Percentiles rank a stretch among this genome's conserved stretches.
Evolutionary conservation across 306 rosid species (phyloP).

Genomic region (Vigna unguiculata): DNA sequence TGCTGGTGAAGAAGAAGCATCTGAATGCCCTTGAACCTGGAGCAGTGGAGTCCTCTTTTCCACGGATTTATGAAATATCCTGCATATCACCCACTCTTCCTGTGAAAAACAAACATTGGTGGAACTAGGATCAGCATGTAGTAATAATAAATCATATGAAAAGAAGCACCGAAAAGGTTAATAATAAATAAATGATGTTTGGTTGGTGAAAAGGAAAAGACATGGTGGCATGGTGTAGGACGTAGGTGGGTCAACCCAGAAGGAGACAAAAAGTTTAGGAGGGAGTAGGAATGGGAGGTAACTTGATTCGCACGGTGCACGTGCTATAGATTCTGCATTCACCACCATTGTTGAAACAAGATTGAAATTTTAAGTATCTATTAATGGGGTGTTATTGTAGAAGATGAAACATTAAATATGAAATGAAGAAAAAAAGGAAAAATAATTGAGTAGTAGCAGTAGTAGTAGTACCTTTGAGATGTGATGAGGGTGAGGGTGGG

Average conservation of each 20-base stretch:
- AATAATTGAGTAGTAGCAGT: neutral
- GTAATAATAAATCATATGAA: too few species aligned
- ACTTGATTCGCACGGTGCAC: constrained; percentile 42
- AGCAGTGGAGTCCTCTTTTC: constrained; percentile 56
- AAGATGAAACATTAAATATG: neutral
- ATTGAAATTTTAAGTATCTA: too few species aligned
- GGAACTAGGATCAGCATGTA: neutral
- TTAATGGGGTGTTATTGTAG: too few species aligned
- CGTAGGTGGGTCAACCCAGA: constrained; percentile 42
- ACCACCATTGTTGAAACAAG: too few species aligned
- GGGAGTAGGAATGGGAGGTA: neutral
- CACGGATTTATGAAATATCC: constrained; percentile 70
- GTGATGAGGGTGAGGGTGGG: constrained; percentile 54
- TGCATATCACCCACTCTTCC: constrained; percentile 95
- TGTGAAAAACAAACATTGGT: constrained; percentile 30
- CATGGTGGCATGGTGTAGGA: too few species aligned
- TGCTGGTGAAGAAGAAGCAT: neutral
- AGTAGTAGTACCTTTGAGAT: constrained; percentile 32
- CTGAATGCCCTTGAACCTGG: constrained; percentile 44
- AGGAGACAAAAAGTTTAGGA: constrained; percentile 17
- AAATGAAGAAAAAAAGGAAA: neutral
- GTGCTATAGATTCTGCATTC: neutral
- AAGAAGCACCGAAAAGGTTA: neutral
- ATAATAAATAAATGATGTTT: neutral
- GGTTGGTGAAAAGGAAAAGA: constrained; percentile 22